phyloP scores from a whole-genome alignment of 495 filamentous ascomycete species.

The Podospora pseudoanserina region DNA sequence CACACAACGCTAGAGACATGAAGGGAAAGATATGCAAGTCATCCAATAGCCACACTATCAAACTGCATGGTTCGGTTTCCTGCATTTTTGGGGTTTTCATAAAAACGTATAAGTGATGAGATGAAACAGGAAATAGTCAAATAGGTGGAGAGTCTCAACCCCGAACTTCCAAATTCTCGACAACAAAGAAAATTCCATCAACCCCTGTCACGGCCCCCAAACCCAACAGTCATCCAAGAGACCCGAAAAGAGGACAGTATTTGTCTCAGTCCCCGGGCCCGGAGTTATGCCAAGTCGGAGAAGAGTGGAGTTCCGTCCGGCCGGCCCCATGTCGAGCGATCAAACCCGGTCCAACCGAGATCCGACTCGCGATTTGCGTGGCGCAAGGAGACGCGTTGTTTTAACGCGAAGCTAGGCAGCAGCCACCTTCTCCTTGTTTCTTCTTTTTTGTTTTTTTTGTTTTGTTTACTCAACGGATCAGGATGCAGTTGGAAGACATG shows the following conservation, averaged over 20 bases:
- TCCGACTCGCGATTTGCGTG: background rate
- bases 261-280: slow-evolving; percentile 3
- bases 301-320: background rate
- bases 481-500: background rate
- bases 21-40: background rate
- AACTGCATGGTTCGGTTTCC: background rate
- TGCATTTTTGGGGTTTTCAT: background rate
- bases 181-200: background rate
- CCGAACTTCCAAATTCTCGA: background rate
- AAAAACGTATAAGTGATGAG: background rate
- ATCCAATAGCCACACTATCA: background rate
- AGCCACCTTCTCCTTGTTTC: background rate
- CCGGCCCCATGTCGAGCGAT: background rate
- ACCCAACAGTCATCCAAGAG: background rate
- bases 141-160: background rate
- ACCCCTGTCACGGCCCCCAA: background rate
- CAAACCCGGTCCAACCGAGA: background rate
- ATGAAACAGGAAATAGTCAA: background rate
- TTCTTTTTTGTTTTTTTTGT: background rate
- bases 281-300: slow-evolving; percentile 8
- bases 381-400: background rate
- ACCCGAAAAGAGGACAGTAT: slow-evolving; percentile 4
- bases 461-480: background rate
- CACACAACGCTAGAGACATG: background rate
- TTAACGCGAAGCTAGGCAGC: slow-evolving; percentile 3